A percentile compares a stretch with the other conserved stretches of the same genome.
These are phyloP conservation scores for Aureobasidium subglaciale DNA, from an alignment of 2,329 filamentous ascomycete species.

Conservation along the genomic window DNA sequence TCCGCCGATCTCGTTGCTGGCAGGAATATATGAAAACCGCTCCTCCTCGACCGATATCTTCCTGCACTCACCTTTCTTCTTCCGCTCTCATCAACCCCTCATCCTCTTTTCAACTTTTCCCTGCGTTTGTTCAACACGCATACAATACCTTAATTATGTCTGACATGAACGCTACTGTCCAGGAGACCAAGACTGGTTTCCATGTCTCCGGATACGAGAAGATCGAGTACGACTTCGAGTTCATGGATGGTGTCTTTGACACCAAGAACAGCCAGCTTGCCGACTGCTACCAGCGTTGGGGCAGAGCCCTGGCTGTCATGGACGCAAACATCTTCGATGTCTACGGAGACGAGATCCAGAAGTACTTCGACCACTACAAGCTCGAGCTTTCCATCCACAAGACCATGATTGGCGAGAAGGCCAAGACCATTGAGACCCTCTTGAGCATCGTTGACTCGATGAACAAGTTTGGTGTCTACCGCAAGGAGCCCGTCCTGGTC, in stretches of 20 bases:
- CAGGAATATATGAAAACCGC: constrained; percentile 9
- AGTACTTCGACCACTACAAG: constrained; percentile 59
- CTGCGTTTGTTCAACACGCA: constrained; percentile 20
- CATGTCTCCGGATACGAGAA: constrained; percentile 68
- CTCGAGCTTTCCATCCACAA: constrained; percentile 60
- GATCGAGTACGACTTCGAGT: constrained; percentile 69
- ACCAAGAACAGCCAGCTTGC: constrained; percentile 54
- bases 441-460: constrained; percentile 65
- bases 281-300: constrained; percentile 58
- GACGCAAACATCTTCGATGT: constrained; percentile 64
- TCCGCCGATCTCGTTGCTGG: constrained; percentile 12
- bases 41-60: constrained; percentile 6
- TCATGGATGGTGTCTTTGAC: constrained; percentile 63
- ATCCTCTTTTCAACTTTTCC: constrained; percentile 14
- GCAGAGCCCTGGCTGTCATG: constrained; percentile 60
- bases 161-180: constrained; percentile 58
- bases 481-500: constrained; percentile 60
- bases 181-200: constrained; percentile 58
- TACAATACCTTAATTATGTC: constrained; percentile 47
- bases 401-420: constrained; percentile 69
- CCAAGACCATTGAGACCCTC: constrained; percentile 64
- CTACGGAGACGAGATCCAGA: constrained; percentile 59
- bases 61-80: constrained; percentile 2
- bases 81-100: neutral
- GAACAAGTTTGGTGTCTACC: constrained; percentile 64